These are phyloP conservation scores for Colletotrichum gigasporum DNA, from an alignment of 2,329 filamentous ascomycete genomes.

Conservation along the genomic window DNA sequence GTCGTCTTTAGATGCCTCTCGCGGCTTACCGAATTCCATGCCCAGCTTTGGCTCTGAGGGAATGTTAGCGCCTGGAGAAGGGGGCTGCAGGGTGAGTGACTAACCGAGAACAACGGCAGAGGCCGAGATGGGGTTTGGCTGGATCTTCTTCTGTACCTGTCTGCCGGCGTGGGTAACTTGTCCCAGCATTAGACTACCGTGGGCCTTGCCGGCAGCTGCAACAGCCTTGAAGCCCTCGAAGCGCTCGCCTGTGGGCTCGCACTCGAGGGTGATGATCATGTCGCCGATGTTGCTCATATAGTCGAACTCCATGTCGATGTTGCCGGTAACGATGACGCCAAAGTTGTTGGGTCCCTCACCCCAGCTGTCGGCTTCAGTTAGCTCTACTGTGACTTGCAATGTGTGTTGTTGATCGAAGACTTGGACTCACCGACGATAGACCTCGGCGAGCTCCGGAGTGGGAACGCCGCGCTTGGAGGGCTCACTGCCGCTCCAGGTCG, in stretches of 20 bases:
- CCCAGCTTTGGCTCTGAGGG: conserved; percentile 35
- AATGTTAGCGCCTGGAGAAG: background rate
- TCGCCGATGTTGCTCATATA: conserved; percentile 66
- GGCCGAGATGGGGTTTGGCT: conserved; percentile 50
- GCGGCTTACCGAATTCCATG: conserved; percentile 55
- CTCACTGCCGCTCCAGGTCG: conserved; percentile 66
- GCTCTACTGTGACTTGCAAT: too few relatives aligned
- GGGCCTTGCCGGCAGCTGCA: conserved; percentile 61
- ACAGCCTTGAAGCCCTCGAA: conserved; percentile 70
- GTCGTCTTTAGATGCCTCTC: conserved; percentile 61
- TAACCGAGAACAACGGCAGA: conserved; percentile 46
- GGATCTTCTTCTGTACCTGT: conserved; percentile 50
- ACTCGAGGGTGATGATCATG: conserved; percentile 64
- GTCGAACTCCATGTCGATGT: conserved; percentile 71
- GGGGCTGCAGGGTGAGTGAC: background rate
- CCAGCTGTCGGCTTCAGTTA: conserved; percentile 50
- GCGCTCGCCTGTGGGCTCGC: conserved; percentile 61
- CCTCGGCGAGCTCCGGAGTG: conserved; percentile 53
- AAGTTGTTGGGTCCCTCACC: conserved; percentile 59
- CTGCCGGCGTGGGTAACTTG: conserved; percentile 73
- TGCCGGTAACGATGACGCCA: conserved; percentile 69
- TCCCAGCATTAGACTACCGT: conserved; percentile 68
- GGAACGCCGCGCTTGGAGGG: conserved; percentile 57
- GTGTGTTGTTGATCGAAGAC: background rate
- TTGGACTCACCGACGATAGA: conserved; percentile 57